Percentiles rank a stretch among this genome's conserved stretches.
These are phyloP conservation scores for Onygenales sp. DNA, from an alignment of 2,329 filamentous ascomycete genomes.

Conservation along the genomic window DNA sequence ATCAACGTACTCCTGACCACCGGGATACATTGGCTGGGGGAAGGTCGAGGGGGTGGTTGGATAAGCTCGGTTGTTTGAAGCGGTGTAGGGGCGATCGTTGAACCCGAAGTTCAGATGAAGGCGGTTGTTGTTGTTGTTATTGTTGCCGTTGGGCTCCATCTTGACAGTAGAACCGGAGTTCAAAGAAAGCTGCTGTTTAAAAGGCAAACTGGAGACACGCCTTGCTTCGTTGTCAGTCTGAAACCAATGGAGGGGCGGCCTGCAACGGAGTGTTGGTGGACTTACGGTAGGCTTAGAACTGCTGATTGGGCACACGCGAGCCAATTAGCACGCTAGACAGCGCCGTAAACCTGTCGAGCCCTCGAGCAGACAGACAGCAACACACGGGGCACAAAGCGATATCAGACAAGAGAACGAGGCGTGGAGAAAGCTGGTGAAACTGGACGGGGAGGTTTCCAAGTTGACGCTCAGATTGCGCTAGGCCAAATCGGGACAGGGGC, in stretches of 20 bases:
- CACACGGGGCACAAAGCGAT: neutral
- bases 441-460: too few species aligned
- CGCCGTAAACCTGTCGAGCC: neutral
- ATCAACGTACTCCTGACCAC: slow-evolving; percentile 53
- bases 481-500: neutral
- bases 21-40: slow-evolving; percentile 72
- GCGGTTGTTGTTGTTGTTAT: slow-evolving; percentile 53
- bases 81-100: slow-evolving; percentile 56
- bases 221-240: slow-evolving; percentile 1
- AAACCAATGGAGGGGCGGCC: neutral
- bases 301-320: neutral
- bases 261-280: neutral
- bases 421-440: too few species aligned
- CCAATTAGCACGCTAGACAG: neutral
- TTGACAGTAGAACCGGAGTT: slow-evolving; percentile 38
- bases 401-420: too few species aligned
- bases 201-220: slow-evolving; percentile 5
- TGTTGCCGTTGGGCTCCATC: slow-evolving; percentile 51
- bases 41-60: slow-evolving; percentile 92
- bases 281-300: neutral
- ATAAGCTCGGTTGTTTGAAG: slow-evolving; percentile 58
- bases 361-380: neutral
- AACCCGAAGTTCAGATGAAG: slow-evolving; percentile 40
- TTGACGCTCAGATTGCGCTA: neutral
- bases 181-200: slow-evolving; percentile 21